Base-by-base conservation (phyloP, 179 eudicot species). In the Sideroxylon spinosum region DNA sequence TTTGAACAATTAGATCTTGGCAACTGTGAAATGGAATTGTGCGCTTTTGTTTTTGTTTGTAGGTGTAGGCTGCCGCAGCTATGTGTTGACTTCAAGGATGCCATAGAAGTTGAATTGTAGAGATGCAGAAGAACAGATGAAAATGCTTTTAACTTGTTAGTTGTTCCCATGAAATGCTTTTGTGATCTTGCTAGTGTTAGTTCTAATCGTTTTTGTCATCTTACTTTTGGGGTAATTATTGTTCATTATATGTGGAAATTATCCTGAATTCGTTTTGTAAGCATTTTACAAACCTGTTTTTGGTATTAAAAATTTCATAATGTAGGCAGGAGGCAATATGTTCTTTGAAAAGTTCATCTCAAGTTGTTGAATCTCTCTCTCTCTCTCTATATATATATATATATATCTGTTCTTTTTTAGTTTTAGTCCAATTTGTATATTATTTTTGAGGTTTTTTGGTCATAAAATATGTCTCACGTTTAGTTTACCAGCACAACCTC, bases 41-140 rank as follows among this genome's bases (percentile, higher is more conserved):
- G 44, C 23, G 7, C 4, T 19, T 76, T 65, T 52, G 10, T 26
- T 50, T 19, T 48, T 28, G 8, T 76, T 50, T 48, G 71, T 62
- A 74, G 28, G 19, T 60, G 16, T 63, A 67, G 71, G 48, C 53
- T 17, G 57, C 53, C n/a, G 67, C 52, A 56, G 37, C 68, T 26
- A 0, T 74, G 72, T 32, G 62, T 56, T 13, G 50, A 44, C 20
- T 62, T 61, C 44, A 19, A 37, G 32, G 72, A 57, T 49, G 44
- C 9, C 29, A 17, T 9, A 28, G 84, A 79, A 37, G 7, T 68
- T 8, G 87, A 74, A 57, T 74, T 53, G 7, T 78, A 50, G 71
- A 87, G 94, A 80, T 90, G 94, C 59, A 77, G 69, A 74, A 89
- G 94, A 85, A 90, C 90, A 0, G 97, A 92, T 71, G 87, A 86